Conservation (phyloP, 1,139 yeast species). For the Geotrichum australiense region DNA sequence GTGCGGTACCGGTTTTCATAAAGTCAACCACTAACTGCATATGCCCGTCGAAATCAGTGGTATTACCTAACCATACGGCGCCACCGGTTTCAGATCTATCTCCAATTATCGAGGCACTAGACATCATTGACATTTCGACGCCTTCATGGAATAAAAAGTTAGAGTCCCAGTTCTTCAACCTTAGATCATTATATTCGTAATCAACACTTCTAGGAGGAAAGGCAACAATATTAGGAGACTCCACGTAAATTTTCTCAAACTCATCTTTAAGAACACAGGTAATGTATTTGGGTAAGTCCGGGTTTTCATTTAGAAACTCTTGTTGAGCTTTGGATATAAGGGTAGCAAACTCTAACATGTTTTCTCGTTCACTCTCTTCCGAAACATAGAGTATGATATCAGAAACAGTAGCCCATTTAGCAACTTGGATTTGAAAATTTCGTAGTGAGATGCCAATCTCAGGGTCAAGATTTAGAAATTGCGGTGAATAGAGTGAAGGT, state of each 20-base stretch:
- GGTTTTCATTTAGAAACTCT: constrained; percentile 18
- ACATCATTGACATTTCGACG: constrained; percentile 74
- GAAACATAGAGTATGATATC: constrained; percentile 63
- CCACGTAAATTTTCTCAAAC: constrained; percentile 22
- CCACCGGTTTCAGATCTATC: constrained; percentile 23
- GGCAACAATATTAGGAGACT: constrained; percentile 29
- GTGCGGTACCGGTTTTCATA: constrained; percentile 9
- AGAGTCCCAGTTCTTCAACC: constrained; percentile 57
- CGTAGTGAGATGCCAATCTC: constrained; percentile 61
- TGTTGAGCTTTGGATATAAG: constrained; percentile 26
- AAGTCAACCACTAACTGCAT: constrained; percentile 20
- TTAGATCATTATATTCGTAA: constrained; percentile 26
- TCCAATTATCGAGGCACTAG: constrained; percentile 60
- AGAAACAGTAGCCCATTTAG: constrained; percentile 59
- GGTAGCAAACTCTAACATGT: constrained; percentile 21
- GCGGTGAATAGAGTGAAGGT: constrained; percentile 9
- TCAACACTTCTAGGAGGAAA: constrained; percentile 23
- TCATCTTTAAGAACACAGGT: constrained; percentile 27
- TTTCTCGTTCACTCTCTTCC: constrained; percentile 27
- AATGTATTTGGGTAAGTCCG: constrained; percentile 18
- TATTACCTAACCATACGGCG: constrained; percentile 75
- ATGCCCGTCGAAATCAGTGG: constrained; percentile 43
- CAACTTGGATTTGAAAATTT: constrained; percentile 70
- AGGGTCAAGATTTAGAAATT: constrained; percentile 42
- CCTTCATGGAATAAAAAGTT: constrained; percentile 70